Evolutionary conservation across 208 protist species (phyloP).

Genomic region (Trypanosoma avium): DNA sequence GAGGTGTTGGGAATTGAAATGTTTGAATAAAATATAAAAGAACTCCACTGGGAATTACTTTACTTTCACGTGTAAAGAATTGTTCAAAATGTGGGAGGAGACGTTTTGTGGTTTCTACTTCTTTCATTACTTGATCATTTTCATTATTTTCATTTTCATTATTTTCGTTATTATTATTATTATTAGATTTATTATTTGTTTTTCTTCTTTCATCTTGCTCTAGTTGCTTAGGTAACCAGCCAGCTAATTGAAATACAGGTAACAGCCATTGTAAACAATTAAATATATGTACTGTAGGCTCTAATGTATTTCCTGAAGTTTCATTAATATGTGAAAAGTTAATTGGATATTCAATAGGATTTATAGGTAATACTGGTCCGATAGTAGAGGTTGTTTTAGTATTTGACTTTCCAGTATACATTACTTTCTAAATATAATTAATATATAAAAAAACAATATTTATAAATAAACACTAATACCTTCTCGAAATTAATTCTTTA

Average conservation of each 20-base stretch:
- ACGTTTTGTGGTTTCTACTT: conserved; percentile 7
- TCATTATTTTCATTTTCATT: background rate
- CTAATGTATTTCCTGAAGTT: no score
- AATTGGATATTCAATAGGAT: conserved; percentile 40
- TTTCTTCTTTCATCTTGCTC: background rate
- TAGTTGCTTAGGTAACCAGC: conserved; percentile 33
- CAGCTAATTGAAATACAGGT: conserved; percentile 55
- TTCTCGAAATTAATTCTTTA: no score
- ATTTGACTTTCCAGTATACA: background rate
- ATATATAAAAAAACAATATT: no score
- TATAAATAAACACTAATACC: no score
- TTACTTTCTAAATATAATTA: conserved; percentile 6
- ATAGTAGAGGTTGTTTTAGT: background rate
- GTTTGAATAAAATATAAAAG: conserved; percentile 48
- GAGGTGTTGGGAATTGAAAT: conserved; percentile 66
- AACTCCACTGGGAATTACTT: conserved; percentile 53
- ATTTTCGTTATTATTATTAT: conserved; percentile 3
- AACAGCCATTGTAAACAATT: conserved; percentile 51
- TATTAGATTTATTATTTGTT: no score
- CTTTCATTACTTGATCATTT: background rate
- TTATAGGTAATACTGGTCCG: background rate
- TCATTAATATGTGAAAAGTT: conserved; percentile 15
- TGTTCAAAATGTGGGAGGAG: conserved; percentile 49
- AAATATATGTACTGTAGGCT: conserved; percentile 55
- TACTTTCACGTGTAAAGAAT: conserved; percentile 52